These are phyloP conservation scores for Stellera chamaejasme DNA, from an alignment of 345 rosid species.

Conservation along the genomic window DNA sequence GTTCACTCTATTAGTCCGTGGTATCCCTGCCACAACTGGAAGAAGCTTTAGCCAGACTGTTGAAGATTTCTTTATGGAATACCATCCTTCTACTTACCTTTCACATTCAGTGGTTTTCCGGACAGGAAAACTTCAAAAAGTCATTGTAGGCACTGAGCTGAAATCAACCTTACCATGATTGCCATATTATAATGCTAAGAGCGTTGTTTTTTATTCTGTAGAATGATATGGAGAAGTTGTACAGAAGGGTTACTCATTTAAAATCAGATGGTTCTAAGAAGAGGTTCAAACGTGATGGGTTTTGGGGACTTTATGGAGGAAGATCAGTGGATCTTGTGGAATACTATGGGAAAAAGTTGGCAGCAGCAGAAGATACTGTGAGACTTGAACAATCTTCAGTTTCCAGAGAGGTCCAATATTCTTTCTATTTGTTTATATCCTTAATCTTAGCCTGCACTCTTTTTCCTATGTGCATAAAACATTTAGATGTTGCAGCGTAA, in stretches of 20 bases:
- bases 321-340: conserved; percentile 47
- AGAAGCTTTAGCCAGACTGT: conserved; percentile 54
- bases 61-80: conserved; percentile 68
- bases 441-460: neutral
- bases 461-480: too few species aligned
- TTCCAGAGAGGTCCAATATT: conserved; percentile 42
- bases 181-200: conserved; percentile 4
- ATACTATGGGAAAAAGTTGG: conserved; percentile 61
- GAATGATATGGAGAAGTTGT: conserved; percentile 63
- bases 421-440: neutral
- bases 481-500: too few species aligned
- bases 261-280: conserved; percentile 35
- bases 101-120: conserved; percentile 56
- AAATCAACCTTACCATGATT: conserved; percentile 3
- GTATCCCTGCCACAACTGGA: conserved; percentile 48
- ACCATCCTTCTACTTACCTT: conserved; percentile 75
- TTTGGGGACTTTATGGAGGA: conserved; percentile 73
- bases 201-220: conserved; percentile 16
- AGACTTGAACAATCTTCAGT: conserved; percentile 44
- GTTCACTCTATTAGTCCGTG: conserved; percentile 67
- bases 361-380: conserved; percentile 50
- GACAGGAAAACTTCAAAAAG: conserved; percentile 52
- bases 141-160: conserved; percentile 44
- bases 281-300: conserved; percentile 45
- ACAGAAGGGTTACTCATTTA: conserved; percentile 42